Evolutionary conservation across 139 green algal species (phyloP).

Genomic region (Ostreobium quekettii): DNA sequence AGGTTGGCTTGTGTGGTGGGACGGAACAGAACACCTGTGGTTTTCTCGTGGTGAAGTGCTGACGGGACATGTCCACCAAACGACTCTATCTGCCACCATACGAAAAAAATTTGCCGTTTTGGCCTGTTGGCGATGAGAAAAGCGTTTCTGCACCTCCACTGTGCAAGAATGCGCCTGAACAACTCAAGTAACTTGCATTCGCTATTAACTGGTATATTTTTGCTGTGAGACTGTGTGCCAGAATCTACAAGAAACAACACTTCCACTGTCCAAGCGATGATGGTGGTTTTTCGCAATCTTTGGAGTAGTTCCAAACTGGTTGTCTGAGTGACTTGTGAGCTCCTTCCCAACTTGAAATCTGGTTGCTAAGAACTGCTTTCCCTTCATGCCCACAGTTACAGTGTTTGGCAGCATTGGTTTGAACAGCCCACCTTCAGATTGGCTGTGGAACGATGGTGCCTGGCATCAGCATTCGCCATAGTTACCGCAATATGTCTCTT

Average conservation of each 20-base stretch:
- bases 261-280: background rate
- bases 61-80: background rate
- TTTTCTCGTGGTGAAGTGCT: background rate
- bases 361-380: too few species aligned
- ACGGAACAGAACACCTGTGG: too few species aligned
- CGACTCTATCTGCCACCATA: background rate
- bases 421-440: too few species aligned
- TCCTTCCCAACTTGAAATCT: too few species aligned
- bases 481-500: too few species aligned
- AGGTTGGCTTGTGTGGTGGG: too few species aligned
- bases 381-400: too few species aligned
- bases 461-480: too few species aligned
- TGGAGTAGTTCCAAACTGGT: background rate
- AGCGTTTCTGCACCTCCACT: background rate
- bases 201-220: background rate
- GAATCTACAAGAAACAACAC: background rate
- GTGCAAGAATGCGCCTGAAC: background rate
- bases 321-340: too few species aligned
- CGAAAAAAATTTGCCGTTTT: slow-evolving; percentile 6
- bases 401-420: too few species aligned
- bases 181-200: background rate
- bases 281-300: background rate
- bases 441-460: too few species aligned
- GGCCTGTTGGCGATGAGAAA: background rate
- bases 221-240: background rate